phyloP scores from a whole-genome alignment of 129 eudicot species.

The Centrapalus pauciflorus region DNA sequence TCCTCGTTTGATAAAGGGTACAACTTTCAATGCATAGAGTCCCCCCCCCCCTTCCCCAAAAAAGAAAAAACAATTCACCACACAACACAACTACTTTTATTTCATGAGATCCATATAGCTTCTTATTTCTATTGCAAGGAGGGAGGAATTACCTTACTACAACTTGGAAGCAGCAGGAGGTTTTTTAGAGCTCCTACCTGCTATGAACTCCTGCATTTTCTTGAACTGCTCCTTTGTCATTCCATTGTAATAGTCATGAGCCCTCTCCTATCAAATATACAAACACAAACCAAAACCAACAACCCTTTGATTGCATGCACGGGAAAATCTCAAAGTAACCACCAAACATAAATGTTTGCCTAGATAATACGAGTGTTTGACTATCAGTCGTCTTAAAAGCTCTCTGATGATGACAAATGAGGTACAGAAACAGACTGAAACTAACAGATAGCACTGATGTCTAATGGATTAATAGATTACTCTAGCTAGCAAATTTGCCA shows the following conservation, averaged over 20 bases:
- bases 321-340: too few species aligned
- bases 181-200: constrained; percentile 63
- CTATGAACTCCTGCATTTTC: constrained; percentile 94
- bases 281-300: not conserved
- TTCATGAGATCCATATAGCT: not conserved
- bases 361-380: too few species aligned
- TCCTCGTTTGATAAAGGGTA: too few species aligned
- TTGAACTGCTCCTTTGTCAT: constrained; percentile 97
- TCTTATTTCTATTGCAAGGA: not conserved
- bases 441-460: not conserved
- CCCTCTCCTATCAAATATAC: constrained; percentile 64
- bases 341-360: too few species aligned
- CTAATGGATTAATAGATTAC: not conserved
- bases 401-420: too few species aligned
- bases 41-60: too few species aligned
- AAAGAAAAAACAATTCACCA: not conserved
- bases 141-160: constrained; percentile 18
- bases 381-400: not conserved
- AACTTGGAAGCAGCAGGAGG: constrained; percentile 62
- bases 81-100: not conserved
- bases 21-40: too few species aligned
- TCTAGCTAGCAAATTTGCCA: not conserved
- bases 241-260: constrained; percentile 79
- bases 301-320: not conserved
- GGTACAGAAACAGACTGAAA: too few species aligned